Evolutionary conservation across 495 filamentous ascomycete species (phyloP).

Genomic region (Xylaria flabelliformis): DNA sequence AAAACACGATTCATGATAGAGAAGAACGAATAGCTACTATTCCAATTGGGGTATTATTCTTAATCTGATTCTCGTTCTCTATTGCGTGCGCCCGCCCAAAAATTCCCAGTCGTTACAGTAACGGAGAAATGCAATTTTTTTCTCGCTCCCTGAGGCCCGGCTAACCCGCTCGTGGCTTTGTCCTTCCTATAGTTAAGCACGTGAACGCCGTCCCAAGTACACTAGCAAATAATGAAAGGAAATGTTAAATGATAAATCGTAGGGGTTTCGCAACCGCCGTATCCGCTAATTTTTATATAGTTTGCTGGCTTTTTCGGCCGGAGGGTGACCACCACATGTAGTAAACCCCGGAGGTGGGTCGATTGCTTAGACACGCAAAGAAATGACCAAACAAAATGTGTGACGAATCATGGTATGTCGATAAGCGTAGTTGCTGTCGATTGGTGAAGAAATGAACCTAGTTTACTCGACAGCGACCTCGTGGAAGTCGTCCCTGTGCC

Average conservation of each 20-base stretch:
- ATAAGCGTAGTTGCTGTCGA: neutral
- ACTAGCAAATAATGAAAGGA: neutral
- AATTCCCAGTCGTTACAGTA: too few relatives aligned
- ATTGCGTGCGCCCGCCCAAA: slow-evolving; percentile 16
- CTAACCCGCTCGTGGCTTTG: neutral
- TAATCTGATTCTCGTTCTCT: slow-evolving; percentile 17
- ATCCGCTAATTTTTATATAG: neutral
- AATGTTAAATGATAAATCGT: neutral
- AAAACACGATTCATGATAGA: neutral
- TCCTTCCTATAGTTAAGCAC: slow-evolving; percentile 16
- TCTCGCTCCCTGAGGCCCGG: neutral
- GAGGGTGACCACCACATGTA: neutral
- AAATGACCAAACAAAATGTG: slow-evolving; percentile 1
- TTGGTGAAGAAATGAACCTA: neutral
- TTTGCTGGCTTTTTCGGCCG: neutral
- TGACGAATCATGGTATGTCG: neutral
- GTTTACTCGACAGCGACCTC: slow-evolving; percentile 52
- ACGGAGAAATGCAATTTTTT: slow-evolving; percentile 10
- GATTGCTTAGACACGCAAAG: neutral
- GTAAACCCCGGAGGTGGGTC: neutral
- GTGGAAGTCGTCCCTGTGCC: slow-evolving; percentile 52
- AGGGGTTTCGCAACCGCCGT: slow-evolving; percentile 11
- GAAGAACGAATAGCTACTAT: neutral
- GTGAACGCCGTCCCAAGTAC: slow-evolving; percentile 15
- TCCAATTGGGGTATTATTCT: slow-evolving; percentile 10